phyloP scores from a whole-genome alignment of 208 protist genomes.

The Acanthamoeba sp. region DNA sequence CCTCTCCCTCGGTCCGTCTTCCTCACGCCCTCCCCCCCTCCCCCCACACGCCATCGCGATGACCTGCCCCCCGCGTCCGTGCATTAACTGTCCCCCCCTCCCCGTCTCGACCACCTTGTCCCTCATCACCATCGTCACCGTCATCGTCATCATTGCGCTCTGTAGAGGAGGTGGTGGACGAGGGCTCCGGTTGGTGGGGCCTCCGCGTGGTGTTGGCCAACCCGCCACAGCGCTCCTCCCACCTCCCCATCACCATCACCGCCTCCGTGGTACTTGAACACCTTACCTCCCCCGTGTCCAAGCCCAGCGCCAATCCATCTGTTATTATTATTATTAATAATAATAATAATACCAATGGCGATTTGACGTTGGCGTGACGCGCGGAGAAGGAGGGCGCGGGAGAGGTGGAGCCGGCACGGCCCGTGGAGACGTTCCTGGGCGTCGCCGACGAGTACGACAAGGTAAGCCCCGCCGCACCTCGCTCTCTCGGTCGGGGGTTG shows the following conservation, averaged over 20 bases:
- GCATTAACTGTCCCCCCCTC: too few species aligned
- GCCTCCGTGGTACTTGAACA: background rate
- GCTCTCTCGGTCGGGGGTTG: background rate
- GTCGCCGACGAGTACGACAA: constrained; percentile 65
- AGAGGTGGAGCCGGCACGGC: background rate
- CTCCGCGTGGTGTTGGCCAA: constrained; percentile 53
- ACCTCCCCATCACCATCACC: background rate
- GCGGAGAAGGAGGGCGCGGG: constrained; percentile 11
- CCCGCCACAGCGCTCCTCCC: constrained; percentile 8
- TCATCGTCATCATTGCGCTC: background rate
- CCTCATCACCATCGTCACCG: too few species aligned
- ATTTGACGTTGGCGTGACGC: too few species aligned
- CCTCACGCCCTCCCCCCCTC: background rate
- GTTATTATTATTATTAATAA: too few species aligned
- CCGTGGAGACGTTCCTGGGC: constrained; percentile 45
- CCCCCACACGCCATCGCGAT: too few species aligned
- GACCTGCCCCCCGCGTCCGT: too few species aligned
- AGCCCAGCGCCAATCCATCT: too few species aligned
- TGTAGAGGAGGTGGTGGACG: background rate
- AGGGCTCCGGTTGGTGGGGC: background rate
- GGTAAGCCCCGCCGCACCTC: background rate
- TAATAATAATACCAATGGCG: too few species aligned
- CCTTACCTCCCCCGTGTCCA: background rate
- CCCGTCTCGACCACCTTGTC: background rate
- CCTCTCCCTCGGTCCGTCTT: background rate